phyloP scores from a whole-genome alignment of 805 yeast species.

The Nakazawaea holstii region DNA sequence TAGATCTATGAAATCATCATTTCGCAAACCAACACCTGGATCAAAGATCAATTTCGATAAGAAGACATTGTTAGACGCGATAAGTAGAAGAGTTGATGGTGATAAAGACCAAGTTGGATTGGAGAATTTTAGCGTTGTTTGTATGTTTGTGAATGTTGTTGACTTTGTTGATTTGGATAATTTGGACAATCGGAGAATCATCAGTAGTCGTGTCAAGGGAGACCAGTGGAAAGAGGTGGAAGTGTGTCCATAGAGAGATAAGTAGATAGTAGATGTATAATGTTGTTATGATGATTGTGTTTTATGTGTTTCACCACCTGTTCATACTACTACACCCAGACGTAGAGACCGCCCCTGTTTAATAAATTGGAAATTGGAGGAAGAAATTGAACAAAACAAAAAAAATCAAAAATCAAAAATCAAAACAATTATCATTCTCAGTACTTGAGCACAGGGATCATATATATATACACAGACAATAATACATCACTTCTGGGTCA shows the following conservation, averaged over 20 bases:
- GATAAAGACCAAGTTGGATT: slow-evolving; percentile 53
- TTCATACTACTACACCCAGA: not conserved
- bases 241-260: slow-evolving; percentile 56
- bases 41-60: slow-evolving; percentile 48
- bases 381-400: too few relatives aligned
- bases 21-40: slow-evolving; percentile 74
- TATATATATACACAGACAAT: too few relatives aligned
- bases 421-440: too few relatives aligned
- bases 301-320: not conserved
- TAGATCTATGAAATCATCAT: slow-evolving; percentile 54
- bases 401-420: too few relatives aligned
- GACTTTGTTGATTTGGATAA: slow-evolving; percentile 62
- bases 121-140: slow-evolving; percentile 64
- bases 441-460: too few relatives aligned
- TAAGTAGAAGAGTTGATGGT: slow-evolving; percentile 81
- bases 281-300: not conserved
- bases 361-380: too few relatives aligned
- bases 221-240: slow-evolving; percentile 75
- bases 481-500: too few relatives aligned
- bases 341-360: too few relatives aligned
- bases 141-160: slow-evolving; percentile 64
- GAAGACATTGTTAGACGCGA: slow-evolving; percentile 57
- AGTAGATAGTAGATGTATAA: not conserved
- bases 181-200: slow-evolving; percentile 42
- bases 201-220: slow-evolving; percentile 46